Percentiles rank a stretch among this genome's conserved stretches.
Conservation (phyloP, 768 basidiomycete species). For the Leccinellum albellum region DNA sequence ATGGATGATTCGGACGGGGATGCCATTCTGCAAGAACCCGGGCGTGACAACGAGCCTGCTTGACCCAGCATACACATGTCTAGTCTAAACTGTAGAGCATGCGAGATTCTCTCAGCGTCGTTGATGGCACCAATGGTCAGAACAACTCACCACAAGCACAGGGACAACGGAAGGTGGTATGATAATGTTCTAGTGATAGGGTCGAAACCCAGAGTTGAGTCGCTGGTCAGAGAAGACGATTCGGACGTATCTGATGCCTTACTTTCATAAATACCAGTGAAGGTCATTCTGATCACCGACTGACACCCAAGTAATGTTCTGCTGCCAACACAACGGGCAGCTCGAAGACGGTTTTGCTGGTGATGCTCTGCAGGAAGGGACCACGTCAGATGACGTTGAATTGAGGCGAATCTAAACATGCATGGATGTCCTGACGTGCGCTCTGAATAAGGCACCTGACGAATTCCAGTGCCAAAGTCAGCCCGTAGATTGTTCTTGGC, state of each 20-base stretch:
- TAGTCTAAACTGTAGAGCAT: slow-evolving; percentile 3
- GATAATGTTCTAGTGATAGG: neutral
- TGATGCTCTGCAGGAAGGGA: neutral
- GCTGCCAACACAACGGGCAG: neutral
- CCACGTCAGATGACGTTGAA: no score
- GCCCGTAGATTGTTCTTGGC: no score
- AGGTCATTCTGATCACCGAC: neutral
- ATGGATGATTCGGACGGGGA: slow-evolving; percentile 51
- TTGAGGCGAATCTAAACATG: neutral
- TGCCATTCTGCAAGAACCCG: slow-evolving; percentile 37
- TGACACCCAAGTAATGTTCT: neutral
- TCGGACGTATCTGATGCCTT: no score
- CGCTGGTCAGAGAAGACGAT: no score
- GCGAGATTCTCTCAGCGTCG: neutral
- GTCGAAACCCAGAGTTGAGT: no score
- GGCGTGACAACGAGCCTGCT: slow-evolving; percentile 32
- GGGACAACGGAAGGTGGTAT: slow-evolving; percentile 10
- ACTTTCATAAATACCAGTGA: no score
- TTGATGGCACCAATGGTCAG: neutral
- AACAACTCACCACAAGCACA: slow-evolving; percentile 19
- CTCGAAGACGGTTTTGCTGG: neutral
- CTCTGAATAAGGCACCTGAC: no score
- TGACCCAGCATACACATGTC: slow-evolving; percentile 26
- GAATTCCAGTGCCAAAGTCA: no score
- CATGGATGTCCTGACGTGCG: neutral